A percentile compares a stretch with the other conserved stretches of the same genome.
Evolutionary conservation across 805 yeast species (phyloP).

Genomic region (Pichia sporocuriosa): DNA sequence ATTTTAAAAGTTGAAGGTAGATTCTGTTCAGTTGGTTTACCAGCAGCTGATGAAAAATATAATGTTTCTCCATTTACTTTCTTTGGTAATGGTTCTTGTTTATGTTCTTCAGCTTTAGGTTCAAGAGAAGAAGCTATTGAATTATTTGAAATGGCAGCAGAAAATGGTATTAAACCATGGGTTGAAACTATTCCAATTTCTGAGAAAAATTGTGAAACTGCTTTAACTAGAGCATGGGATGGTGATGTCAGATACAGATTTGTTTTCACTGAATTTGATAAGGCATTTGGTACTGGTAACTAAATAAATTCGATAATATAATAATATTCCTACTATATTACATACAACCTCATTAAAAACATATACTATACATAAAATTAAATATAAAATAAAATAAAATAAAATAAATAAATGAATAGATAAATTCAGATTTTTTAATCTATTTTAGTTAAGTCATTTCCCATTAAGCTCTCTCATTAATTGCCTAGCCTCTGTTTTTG

Average conservation of each 20-base stretch:
- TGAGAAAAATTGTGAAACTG: slow-evolving; percentile 36
- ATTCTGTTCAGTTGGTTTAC: slow-evolving; percentile 45
- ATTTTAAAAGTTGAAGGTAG: slow-evolving; percentile 32
- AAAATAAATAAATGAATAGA: too few relatives aligned
- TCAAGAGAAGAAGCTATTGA: slow-evolving; percentile 41
- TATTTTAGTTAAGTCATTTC: too few relatives aligned
- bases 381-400: too few relatives aligned
- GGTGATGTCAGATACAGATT: slow-evolving; percentile 49
- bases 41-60: slow-evolving; percentile 33
- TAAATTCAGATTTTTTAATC: too few relatives aligned
- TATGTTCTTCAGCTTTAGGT: slow-evolving; percentile 43
- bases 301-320: not conserved
- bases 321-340: too few relatives aligned
- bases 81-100: slow-evolving; percentile 38
- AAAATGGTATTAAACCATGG: slow-evolving; percentile 43
- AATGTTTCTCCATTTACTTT: slow-evolving; percentile 45
- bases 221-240: slow-evolving; percentile 38
- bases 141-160: slow-evolving; percentile 39
- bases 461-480: not conserved
- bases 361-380: too few relatives aligned
- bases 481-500: not conserved
- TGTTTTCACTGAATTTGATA: slow-evolving; percentile 41
- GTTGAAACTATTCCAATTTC: slow-evolving; percentile 43
- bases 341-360: too few relatives aligned
- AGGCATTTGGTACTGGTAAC: slow-evolving; percentile 33